Percentiles rank a stretch among this genome's conserved stretches.
Evolutionary conservation across 2,329 filamentous ascomycete genomes (phyloP).

Genomic region (Trichophyton mentagrophytes): DNA sequence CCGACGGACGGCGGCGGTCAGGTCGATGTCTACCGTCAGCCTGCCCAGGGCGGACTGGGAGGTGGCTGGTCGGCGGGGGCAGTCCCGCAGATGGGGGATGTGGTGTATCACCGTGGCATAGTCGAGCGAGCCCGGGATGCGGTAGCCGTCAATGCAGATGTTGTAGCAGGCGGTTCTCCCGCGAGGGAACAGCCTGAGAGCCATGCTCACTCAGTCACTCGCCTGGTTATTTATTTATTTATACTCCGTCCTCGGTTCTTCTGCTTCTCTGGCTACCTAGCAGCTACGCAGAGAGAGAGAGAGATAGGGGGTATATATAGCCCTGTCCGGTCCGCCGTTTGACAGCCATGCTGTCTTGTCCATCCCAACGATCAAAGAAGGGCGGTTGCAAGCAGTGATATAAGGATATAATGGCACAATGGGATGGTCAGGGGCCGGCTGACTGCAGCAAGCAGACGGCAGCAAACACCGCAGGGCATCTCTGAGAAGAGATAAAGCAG

Average conservation of each 20-base stretch:
- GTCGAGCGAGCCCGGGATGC: neutral
- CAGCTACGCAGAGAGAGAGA: neutral
- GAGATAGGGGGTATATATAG: neutral
- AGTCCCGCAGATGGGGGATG: neutral
- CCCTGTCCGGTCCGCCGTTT: neutral
- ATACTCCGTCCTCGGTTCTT: no score
- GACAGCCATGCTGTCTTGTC: neutral
- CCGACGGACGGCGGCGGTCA: neutral
- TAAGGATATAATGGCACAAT: neutral
- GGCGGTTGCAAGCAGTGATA: neutral
- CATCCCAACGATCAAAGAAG: neutral
- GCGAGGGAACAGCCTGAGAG: neutral
- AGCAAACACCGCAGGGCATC: neutral
- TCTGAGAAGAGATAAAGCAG: neutral
- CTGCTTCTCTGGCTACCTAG: neutral
- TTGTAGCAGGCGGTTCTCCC: neutral
- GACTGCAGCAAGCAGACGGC: neutral
- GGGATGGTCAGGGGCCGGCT: neutral
- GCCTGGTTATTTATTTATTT: neutral
- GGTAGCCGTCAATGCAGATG: neutral
- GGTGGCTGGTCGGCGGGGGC: neutral
- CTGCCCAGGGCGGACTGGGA: neutral
- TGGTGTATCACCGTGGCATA: neutral
- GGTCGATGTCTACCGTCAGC: neutral
- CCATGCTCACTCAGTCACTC: neutral